Evolutionary conservation across 2,329 filamentous ascomycete genomes (phyloP), one percentile per base, ranked within the genome.

Genomic region (Ophiosphaerella herpotricha): DNA sequence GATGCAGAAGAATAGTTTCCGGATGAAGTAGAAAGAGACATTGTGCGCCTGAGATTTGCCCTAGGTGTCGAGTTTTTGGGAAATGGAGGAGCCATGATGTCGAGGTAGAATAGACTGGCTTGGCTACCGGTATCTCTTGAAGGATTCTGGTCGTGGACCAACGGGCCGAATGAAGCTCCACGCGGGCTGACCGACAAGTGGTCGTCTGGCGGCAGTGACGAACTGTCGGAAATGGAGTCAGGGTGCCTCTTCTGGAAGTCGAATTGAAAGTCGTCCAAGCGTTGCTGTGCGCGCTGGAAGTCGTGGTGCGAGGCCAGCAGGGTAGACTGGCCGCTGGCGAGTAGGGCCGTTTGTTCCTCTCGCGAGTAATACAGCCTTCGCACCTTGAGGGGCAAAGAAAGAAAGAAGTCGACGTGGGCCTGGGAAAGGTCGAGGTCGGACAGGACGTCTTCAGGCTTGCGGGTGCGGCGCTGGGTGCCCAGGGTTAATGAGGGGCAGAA

Each of bases 331-430:
- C 61, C 57, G 59, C 58, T 52, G 55, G 39, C 52, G 35, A 82
- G 82, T 48, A 87, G 77, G 50, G 85, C 72, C 37, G 82, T 75
- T 60, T 88, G 87, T 73, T 94, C 89, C 71, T 91, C 87, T 41
- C 78, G 79, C 21, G 86, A 86, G 69, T 91, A 87, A 54, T 88
- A 83, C 57, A 83, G 84, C 57, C 84, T 83, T 66, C 85, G 85
- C 56, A 91, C 81, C 72, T 90, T 91, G 55, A 88, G 84, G 16
- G 90, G 88, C 36, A 91, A 78, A 18, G 80, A 83, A 45, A 86
- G 78, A 68, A 86, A 91, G 78, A 88, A 90, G 55, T 83, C 79
- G 46, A 82, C 82, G 61, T 89, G 85, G 26, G 80, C 78, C 47
- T 80, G 79, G 46, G 80, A 74, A 55, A 73, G 73, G 63, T 58